Percentiles rank a stretch among this genome's conserved stretches.
Conservation (phyloP, 768 basidiomycete genomes). For the Russula griseocarnosa region DNA sequence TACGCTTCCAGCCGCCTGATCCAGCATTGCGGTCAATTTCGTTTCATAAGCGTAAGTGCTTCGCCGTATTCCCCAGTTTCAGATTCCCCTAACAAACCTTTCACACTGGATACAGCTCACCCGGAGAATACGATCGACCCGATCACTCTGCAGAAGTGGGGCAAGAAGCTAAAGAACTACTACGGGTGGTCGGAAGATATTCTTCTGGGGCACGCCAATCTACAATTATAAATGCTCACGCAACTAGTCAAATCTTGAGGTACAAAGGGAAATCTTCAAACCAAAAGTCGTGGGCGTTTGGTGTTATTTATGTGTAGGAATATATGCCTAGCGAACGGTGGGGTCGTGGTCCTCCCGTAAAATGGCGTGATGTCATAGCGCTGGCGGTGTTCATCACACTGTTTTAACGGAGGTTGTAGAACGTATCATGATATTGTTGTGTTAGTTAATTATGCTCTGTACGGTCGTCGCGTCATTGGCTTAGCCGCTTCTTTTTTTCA, state of each 20-base stretch:
- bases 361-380: slow-evolving; percentile 2
- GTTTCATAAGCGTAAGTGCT: slow-evolving; percentile 34
- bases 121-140: slow-evolving; percentile 34
- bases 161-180: slow-evolving; percentile 31
- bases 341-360: slow-evolving; percentile 12
- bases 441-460: background rate
- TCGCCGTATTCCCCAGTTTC: background rate
- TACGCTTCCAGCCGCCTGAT: slow-evolving; percentile 35
- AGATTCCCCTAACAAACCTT: background rate
- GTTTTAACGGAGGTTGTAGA: slow-evolving; percentile 12
- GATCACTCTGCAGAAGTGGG: slow-evolving; percentile 30
- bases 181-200: slow-evolving; percentile 35
- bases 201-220: slow-evolving; percentile 24
- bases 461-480: background rate
- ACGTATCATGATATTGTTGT: background rate
- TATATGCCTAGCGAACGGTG: background rate
- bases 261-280: background rate
- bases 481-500: background rate
- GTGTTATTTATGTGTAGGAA: background rate
- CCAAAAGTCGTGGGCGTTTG: background rate
- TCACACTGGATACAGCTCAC: slow-evolving; percentile 28
- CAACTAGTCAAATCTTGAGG: background rate
- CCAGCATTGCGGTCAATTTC: slow-evolving; percentile 30
- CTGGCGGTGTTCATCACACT: slow-evolving; percentile 9
- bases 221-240: background rate